These are phyloP conservation scores for Tetraselmis striata DNA, from an alignment of 139 green algal genomes.

Conservation along the genomic window DNA sequence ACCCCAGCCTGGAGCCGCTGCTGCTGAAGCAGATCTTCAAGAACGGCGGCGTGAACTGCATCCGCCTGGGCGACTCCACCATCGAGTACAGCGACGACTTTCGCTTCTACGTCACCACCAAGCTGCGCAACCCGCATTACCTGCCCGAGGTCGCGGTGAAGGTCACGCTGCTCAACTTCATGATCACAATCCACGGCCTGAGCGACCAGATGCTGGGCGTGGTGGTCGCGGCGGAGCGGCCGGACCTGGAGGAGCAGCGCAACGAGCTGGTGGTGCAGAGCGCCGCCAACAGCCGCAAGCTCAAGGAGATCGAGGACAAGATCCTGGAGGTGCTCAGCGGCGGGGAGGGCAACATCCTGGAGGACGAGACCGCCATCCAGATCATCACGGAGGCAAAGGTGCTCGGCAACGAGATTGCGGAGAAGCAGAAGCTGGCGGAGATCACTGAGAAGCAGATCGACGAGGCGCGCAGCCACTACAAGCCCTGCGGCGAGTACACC, in stretches of 20 bases:
- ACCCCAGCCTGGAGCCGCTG: conserved; percentile 65
- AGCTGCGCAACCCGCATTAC: conserved; percentile 66
- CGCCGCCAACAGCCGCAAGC: conserved; percentile 57
- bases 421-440: conserved; percentile 58
- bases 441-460: conserved; percentile 66
- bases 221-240: conserved; percentile 62
- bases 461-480: conserved; percentile 50
- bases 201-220: conserved; percentile 70
- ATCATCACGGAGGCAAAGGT: conserved; percentile 71
- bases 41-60: conserved; percentile 57
- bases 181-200: conserved; percentile 67
- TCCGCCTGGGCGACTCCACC: conserved; percentile 53
- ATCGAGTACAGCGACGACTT: conserved; percentile 64
- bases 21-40: conserved; percentile 74
- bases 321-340: conserved; percentile 52
- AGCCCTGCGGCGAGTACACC: conserved; percentile 58
- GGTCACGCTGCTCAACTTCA: conserved; percentile 76
- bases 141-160: conserved; percentile 64
- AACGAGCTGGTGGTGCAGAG: conserved; percentile 55
- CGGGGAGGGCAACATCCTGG: conserved; percentile 65
- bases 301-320: conserved; percentile 72
- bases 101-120: conserved; percentile 74
- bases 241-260: conserved; percentile 73
- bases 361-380: conserved; percentile 65
- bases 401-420: conserved; percentile 62